Percentiles rank a stretch among this genome's conserved stretches.
phyloP scores from a whole-genome alignment of 768 basidiomycete species.

The Pholiota molesta region DNA sequence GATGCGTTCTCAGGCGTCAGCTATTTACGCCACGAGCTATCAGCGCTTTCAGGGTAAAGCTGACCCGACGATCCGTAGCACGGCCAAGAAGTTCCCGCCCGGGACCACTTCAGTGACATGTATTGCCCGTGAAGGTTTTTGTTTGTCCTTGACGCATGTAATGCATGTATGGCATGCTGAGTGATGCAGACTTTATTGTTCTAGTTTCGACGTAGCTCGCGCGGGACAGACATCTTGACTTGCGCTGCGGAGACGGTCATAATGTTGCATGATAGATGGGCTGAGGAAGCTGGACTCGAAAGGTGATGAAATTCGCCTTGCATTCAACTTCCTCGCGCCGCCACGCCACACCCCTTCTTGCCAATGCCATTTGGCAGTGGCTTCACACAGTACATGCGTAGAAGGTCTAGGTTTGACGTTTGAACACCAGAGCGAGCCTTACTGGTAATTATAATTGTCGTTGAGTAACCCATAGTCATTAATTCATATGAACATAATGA shows the following conservation, averaged over 20 bases:
- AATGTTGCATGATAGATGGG: neutral
- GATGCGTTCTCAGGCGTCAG: slow-evolving; percentile 1
- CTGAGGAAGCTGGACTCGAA: neutral
- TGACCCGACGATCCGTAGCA: slow-evolving; percentile 19
- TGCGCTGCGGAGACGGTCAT: too few relatives aligned
- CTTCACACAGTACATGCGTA: neutral
- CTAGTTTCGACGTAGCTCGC: neutral
- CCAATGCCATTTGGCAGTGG: neutral
- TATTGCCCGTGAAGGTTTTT: slow-evolving; percentile 9
- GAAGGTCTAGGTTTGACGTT: neutral
- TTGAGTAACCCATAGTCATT: neutral
- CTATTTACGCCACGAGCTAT: slow-evolving; percentile 3
- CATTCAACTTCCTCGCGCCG: neutral
- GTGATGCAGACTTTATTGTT: neutral
- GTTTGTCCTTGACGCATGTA: neutral
- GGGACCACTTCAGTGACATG: slow-evolving; percentile 9
- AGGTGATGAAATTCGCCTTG: neutral
- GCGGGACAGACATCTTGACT: too few relatives aligned
- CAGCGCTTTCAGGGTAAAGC: slow-evolving; percentile 13
- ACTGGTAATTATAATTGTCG: neutral
- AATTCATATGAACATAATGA: slow-evolving; percentile 8
- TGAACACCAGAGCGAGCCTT: neutral
- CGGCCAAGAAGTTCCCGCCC: slow-evolving; percentile 14
- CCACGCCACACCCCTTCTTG: neutral
- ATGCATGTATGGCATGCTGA: neutral